Evolutionary conservation across 2,329 filamentous ascomycete genomes (phyloP), one percentile per base, ranked within the genome.

Genomic region (Atkinsonella hypoxylon): DNA sequence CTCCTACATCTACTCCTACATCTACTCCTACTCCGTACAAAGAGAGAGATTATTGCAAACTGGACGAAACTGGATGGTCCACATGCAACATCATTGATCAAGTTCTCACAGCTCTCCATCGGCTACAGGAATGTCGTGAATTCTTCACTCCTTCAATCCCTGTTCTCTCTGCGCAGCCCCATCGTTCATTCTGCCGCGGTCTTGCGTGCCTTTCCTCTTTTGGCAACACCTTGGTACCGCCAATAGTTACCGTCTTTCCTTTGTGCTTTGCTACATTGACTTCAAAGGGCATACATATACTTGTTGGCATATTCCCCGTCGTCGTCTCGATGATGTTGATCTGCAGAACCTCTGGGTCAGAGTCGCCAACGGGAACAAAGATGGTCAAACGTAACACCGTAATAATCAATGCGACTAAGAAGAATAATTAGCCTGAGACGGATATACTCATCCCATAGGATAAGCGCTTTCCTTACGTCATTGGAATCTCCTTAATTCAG

Each of bases 361-460:
- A 34, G 47, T 72, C 63, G 38, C 66, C 55, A 6, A 49, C 12
- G 2, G 65, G 63, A 45, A 71, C 65, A n/a, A 32, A 64, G 58
- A 50, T 71, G 61, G 53, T 71, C 66, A 54, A 72, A 72, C 17
- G 66, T 70, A 40, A 71, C 64, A 31, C 67, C 62, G 51, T 70
- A 70, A 51, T 68, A 31, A 32, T 20, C 48, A 18, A 34, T 39
- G 11, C 38, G 20, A 7, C 44, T 40, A 7, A 7, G 31, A 12
- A 12, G 31, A n/a, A n/a, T n/a, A 32, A 32, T 7, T 12, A 32
- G 12, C 31, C 31, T 32, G 6, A 32, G 31, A 32, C 12, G n/a
- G 31, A 32, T 32, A 7, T 12, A 36, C 32, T 36, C 13, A 36
- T 36, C 10, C 13, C 32, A 3, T 36, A 15, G 32, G 10, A 36